Base-by-base conservation (phyloP, 331 rosid species). In the Quercus lobata region DNA sequence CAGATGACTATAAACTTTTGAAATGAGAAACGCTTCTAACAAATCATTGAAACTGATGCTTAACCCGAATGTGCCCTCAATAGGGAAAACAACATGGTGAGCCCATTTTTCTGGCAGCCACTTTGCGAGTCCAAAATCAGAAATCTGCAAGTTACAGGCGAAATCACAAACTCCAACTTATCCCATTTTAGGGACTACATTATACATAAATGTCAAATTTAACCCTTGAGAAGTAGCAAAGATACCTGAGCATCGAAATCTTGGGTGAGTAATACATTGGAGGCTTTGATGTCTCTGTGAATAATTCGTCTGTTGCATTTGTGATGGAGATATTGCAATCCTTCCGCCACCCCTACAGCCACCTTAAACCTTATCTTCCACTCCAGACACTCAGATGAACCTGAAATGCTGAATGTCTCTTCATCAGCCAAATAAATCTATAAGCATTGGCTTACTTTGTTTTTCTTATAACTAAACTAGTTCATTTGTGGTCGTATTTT, bases 21-120 rank as follows among this genome's bases (percentile, higher is more conserved):
- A 76, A 71, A 46, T 52, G 15, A 69, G 57, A 68, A 58, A 19
- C 14, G 17, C 3, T 34, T 80, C 18, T 25, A 52, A 72, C 34
- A 44, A 74, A 71, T 29, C 52, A 44, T 16, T 22, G 84, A 75
- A 72, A 82, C 62, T 53, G 73, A 18, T n/a, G 46, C 68, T 97
- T 83, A 69, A 96, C 99, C 99, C 99, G 44, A 96, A 96, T 82
- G 99, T 96, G 80, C 99, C 99, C 85, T 96, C 99, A 60, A 96
- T 91, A 44, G 99, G 99, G 89, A 85, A 96, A 55, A 92, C 97
- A 62, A 96, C 91, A 73, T 96, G 99, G 84, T 96, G 97, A 8
- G 88, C 80, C 99, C 99, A 96, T 62, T 89, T 96, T 62, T 86
- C 90, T 0, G 99, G 99, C 25, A 96, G 97, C 99, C 99, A 96